These are phyloP conservation scores for Leptographium lundbergii DNA, from an alignment of 2,329 filamentous ascomycete species.

Conservation along the genomic window DNA sequence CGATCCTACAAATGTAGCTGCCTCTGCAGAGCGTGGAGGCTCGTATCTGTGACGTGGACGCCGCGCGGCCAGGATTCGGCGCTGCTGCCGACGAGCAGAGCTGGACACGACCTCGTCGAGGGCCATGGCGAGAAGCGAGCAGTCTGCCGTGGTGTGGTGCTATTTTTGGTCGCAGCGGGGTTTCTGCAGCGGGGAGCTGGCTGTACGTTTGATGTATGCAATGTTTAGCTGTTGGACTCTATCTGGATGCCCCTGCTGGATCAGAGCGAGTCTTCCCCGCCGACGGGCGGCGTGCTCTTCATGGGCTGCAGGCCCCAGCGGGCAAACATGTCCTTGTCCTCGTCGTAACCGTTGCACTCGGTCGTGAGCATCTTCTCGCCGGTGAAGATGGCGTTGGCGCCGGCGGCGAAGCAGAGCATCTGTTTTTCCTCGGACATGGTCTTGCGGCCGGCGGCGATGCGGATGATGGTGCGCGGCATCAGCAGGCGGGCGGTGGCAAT, in stretches of 20 bases:
- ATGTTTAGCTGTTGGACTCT: no score
- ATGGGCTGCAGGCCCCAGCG: conserved; percentile 75
- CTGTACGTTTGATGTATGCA: no score
- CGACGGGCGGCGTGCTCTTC: conserved; percentile 27
- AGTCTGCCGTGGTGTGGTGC: no score
- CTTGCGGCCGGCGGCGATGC: conserved; percentile 73
- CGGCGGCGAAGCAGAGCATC: conserved; percentile 77
- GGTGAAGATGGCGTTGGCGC: conserved; percentile 89
- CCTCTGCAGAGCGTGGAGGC: not conserved
- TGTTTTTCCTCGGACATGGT: conserved; percentile 83
- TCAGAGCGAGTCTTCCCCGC: not conserved
- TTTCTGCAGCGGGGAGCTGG: no score
- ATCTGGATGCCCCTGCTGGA: no score
- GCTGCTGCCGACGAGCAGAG: conserved; percentile 14
- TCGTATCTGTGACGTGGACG: not conserved
- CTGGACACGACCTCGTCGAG: no score
- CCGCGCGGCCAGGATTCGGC: not conserved
- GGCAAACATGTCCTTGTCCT: conserved; percentile 73
- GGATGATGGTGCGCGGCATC: conserved; percentile 76
- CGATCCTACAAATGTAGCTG: not conserved
- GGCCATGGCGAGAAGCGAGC: no score
- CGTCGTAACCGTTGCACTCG: conserved; percentile 81
- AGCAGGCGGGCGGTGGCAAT: conserved; percentile 73
- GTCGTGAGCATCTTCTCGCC: conserved; percentile 90
- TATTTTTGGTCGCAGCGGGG: no score